Conservation (phyloP, 495 filamentous ascomycete genomes). For the Aspergillus hancockii region DNA sequence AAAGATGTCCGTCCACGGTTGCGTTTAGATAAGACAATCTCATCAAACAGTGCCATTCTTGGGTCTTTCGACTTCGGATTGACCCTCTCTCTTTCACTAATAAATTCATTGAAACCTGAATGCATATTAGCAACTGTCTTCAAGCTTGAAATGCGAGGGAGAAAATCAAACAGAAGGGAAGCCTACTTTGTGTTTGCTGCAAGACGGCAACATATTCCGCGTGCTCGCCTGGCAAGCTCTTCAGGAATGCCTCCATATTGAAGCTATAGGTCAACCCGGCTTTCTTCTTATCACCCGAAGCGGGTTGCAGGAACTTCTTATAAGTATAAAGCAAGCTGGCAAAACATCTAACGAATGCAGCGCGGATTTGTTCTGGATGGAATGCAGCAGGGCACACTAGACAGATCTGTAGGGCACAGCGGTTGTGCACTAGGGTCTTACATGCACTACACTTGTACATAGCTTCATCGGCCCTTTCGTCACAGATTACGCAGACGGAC, state of each 20-base stretch:
- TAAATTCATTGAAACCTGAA: constrained; percentile 91
- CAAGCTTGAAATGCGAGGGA: neutral
- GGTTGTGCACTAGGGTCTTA: constrained; percentile 71
- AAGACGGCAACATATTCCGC: constrained; percentile 85
- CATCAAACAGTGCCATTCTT: constrained; percentile 85
- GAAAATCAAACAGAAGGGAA: neutral
- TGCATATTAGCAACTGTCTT: constrained; percentile 3
- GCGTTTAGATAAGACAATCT: constrained; percentile 91
- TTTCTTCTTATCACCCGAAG: constrained; percentile 81
- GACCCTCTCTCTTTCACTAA: constrained; percentile 77
- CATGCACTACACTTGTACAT: constrained; percentile 86
- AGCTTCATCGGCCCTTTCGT: constrained; percentile 85
- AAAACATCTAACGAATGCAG: constrained; percentile 91
- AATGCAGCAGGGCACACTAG: constrained; percentile 90
- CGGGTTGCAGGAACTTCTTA: constrained; percentile 75
- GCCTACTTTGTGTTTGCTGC: constrained; percentile 87
- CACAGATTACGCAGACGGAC: constrained; percentile 79
- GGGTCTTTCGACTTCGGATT: constrained; percentile 57
- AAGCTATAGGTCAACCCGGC: constrained; percentile 86
- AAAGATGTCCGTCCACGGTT: constrained; percentile 70
- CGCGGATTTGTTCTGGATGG: constrained; percentile 83
- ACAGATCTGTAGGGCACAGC: constrained; percentile 78
- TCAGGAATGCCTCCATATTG: constrained; percentile 91
- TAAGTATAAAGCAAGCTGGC: constrained; percentile 96
- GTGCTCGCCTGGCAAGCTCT: constrained; percentile 86